Conservation (phyloP, 805 yeast species). For the Lipomyces lipofer region DNA sequence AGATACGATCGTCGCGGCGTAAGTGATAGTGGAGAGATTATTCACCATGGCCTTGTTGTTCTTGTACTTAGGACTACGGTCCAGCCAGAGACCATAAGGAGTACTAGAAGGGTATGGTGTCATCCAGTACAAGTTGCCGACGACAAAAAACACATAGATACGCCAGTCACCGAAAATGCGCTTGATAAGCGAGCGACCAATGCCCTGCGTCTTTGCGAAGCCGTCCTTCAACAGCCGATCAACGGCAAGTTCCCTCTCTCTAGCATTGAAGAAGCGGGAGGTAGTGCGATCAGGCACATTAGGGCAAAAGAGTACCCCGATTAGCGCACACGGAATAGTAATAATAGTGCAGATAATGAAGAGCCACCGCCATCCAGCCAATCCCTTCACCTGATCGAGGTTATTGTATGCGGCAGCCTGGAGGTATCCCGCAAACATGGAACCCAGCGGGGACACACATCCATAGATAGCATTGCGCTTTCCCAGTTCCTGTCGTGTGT, state of each 20-base stretch:
- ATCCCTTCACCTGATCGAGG: constrained; percentile 53
- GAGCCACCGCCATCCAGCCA: constrained; percentile 74
- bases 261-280: constrained; percentile 54
- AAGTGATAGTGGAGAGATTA: constrained; percentile 57
- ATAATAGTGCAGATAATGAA: constrained; percentile 64
- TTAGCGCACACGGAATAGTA: constrained; percentile 56
- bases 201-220: constrained; percentile 20
- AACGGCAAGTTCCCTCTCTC: constrained; percentile 56
- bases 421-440: constrained; percentile 60
- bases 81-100: constrained; percentile 25
- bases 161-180: constrained; percentile 23
- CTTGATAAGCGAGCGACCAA: constrained; percentile 20
- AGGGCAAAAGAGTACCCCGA: constrained; percentile 58
- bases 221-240: constrained; percentile 40
- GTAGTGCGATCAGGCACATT: constrained; percentile 72
- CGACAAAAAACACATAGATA: constrained; percentile 17
- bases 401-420: constrained; percentile 55
- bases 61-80: neutral
- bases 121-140: constrained; percentile 23
- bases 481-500: constrained; percentile 56
- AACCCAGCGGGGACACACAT: constrained; percentile 62
- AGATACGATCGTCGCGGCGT: constrained; percentile 57
- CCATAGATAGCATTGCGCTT: constrained; percentile 62
- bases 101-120: constrained; percentile 25
- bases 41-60: constrained; percentile 37